Conservation (phyloP, 2,329 filamentous ascomycete genomes). For the Nemania serpens region DNA sequence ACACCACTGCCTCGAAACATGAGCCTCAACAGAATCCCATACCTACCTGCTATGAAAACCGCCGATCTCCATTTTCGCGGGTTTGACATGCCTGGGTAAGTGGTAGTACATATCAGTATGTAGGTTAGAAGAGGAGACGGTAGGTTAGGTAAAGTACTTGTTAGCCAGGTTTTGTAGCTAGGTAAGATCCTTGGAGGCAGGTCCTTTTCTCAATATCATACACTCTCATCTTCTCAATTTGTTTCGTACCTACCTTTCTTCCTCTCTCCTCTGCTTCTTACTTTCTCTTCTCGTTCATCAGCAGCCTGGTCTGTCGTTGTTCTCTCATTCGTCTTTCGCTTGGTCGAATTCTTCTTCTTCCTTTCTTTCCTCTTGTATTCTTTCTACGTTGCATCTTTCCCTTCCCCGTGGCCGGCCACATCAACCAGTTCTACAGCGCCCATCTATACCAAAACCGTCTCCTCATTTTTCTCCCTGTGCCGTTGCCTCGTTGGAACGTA, state of each 20-base stretch:
- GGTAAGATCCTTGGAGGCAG: too few species aligned
- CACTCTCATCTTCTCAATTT: not conserved
- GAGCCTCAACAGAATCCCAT: conserved; percentile 14
- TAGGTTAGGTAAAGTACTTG: too few species aligned
- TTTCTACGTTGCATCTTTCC: not conserved
- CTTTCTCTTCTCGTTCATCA: conserved; percentile 33
- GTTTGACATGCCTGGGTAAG: too few species aligned
- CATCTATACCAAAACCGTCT: conserved; percentile 6
- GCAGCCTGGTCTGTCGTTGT: conserved; percentile 23
- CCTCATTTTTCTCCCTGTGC: conserved; percentile 12
- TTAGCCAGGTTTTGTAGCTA: too few species aligned
- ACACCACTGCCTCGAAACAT: conserved; percentile 19
- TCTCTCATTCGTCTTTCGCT: conserved; percentile 31
- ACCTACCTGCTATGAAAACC: not conserved
- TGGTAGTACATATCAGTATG: too few species aligned
- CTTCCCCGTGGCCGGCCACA: conserved; percentile 37
- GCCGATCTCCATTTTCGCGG: too few species aligned
- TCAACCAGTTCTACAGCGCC: not conserved
- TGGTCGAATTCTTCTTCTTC: conserved; percentile 15
- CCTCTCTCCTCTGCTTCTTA: conserved; percentile 17
- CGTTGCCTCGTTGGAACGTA: conserved; percentile 8
- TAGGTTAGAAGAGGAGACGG: too few species aligned
- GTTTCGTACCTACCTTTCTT: conserved; percentile 8
- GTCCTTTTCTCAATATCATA: conserved; percentile 8
- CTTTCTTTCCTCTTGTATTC: conserved; percentile 1